phyloP scores from a whole-genome alignment of 345 rosid species.

The Crucihimalaya himalaica region DNA sequence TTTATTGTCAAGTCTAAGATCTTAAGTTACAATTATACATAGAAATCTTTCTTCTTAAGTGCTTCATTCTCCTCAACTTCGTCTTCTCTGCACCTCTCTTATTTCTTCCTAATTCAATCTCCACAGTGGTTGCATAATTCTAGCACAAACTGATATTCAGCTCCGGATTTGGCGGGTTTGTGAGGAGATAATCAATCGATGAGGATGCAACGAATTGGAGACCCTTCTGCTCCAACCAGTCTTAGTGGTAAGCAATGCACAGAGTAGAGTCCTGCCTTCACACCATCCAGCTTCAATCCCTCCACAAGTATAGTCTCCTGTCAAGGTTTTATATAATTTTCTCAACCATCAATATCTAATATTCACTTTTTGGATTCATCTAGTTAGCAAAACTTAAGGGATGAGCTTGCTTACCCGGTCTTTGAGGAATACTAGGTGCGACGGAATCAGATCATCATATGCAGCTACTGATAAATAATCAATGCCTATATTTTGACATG shows the following conservation, averaged over 20 bases:
- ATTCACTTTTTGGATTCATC: slow-evolving; percentile 1
- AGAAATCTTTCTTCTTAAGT: background rate
- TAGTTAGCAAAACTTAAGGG: background rate
- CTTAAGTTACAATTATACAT: slow-evolving; percentile 2
- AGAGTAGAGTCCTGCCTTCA: slow-evolving; percentile 60
- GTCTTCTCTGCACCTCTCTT: slow-evolving; percentile 24
- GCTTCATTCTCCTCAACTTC: slow-evolving; percentile 11
- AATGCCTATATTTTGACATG: slow-evolving; percentile 48
- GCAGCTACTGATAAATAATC: slow-evolving; percentile 88
- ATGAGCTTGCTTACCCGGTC: slow-evolving; percentile 44
- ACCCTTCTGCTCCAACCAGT: slow-evolving; percentile 70
- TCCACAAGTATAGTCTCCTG: slow-evolving; percentile 72
- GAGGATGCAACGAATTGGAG: slow-evolving; percentile 77
- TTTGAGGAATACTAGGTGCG: slow-evolving; percentile 52
- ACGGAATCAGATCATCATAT: slow-evolving; percentile 44
- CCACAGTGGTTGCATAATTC: background rate
- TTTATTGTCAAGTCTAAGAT: background rate
- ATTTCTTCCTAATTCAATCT: slow-evolving; percentile 9
- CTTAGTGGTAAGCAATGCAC: slow-evolving; percentile 78
- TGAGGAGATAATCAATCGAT: slow-evolving; percentile 43
- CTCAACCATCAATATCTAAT: background rate
- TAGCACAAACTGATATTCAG: background rate
- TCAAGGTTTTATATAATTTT: background rate
- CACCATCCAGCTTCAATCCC: slow-evolving; percentile 65
- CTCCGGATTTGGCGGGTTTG: background rate